phyloP scores from a whole-genome alignment of 2,329 filamentous ascomycete species.

The Fusarium napiforme region DNA sequence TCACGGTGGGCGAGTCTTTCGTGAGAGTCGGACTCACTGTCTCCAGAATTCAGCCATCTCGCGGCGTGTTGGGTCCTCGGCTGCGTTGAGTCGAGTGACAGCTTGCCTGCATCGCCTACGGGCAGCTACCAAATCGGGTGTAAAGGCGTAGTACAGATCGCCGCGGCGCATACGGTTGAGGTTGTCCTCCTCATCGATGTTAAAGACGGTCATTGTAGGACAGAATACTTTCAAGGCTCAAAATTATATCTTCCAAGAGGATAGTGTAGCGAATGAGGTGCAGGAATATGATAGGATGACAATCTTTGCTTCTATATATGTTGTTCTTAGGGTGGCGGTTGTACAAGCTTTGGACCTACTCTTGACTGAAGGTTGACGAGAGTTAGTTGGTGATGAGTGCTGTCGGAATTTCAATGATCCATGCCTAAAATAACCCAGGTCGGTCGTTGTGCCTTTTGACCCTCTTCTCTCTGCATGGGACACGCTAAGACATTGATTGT shows the following conservation, averaged over 20 bases:
- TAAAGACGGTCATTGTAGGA: conserved; percentile 18
- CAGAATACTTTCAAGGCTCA: not conserved
- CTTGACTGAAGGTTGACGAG: no score
- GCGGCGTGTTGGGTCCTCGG: conserved; percentile 69
- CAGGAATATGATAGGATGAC: not conserved
- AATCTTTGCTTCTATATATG: not conserved
- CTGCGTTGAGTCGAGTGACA: conserved; percentile 71
- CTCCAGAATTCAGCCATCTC: conserved; percentile 74
- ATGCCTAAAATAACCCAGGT: no score
- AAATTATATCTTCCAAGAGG: not conserved
- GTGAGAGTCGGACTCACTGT: conserved; percentile 64
- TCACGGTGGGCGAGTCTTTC: accelerated
- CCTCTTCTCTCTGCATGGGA: not conserved
- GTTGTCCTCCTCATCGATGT: conserved; percentile 59
- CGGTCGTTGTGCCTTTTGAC: not conserved
- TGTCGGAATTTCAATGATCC: conserved; percentile 15
- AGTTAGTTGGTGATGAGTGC: not conserved
- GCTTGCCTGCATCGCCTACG: conserved; percentile 72
- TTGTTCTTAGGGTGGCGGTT: not conserved
- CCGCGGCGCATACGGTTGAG: conserved; percentile 69
- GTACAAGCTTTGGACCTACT: not conserved
- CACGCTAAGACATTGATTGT: not conserved
- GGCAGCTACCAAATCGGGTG: conserved; percentile 71
- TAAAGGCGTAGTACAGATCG: conserved; percentile 80
- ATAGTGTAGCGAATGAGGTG: no score